phyloP scores from a whole-genome alignment of 164 flowering plant species.

The Macadamia integrifolia region DNA sequence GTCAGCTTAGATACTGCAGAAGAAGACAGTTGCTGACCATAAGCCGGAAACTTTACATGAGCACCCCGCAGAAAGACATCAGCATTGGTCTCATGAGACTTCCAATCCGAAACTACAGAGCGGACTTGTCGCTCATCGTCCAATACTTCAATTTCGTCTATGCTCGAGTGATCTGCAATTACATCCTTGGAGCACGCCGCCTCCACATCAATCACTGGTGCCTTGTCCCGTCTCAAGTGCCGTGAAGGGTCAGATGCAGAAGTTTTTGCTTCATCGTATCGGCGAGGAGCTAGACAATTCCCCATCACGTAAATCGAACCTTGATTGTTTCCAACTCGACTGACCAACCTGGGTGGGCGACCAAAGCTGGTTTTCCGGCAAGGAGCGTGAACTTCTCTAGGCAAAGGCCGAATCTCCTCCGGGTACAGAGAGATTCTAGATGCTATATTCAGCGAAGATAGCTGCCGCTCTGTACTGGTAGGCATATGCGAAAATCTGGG shows the following conservation, averaged over 20 bases:
- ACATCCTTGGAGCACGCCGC: constrained; percentile 8
- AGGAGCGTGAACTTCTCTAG: constrained; percentile 65
- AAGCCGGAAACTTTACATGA: constrained; percentile 19
- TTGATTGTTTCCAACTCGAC: neutral
- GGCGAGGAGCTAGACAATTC: constrained; percentile 12
- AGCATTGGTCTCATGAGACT: constrained; percentile 10
- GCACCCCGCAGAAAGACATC: constrained; percentile 16
- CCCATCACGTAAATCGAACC: constrained; percentile 25
- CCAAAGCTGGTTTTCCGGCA: constrained; percentile 32
- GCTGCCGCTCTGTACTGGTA: neutral
- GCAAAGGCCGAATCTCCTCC: constrained; percentile 6
- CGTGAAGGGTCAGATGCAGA: constrained; percentile 17
- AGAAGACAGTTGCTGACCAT: constrained; percentile 23
- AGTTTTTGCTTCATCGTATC: constrained; percentile 13
- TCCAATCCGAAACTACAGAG: constrained; percentile 19
- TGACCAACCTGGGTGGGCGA: constrained; percentile 2
- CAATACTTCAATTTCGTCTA: constrained; percentile 33
- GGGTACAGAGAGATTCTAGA: constrained; percentile 34
- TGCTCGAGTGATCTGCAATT: constrained; percentile 32
- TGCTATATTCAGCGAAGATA: neutral
- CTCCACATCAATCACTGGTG: constrained; percentile 31
- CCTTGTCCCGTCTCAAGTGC: constrained; percentile 21
- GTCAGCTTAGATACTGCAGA: constrained; percentile 28
- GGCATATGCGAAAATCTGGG: constrained; percentile 18
- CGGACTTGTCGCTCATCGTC: constrained; percentile 24